Evolutionary conservation across 2,329 filamentous ascomycete species (phyloP), one percentile per base, ranked within the genome.

Genomic region (Aspergillus costaricaensis): DNA sequence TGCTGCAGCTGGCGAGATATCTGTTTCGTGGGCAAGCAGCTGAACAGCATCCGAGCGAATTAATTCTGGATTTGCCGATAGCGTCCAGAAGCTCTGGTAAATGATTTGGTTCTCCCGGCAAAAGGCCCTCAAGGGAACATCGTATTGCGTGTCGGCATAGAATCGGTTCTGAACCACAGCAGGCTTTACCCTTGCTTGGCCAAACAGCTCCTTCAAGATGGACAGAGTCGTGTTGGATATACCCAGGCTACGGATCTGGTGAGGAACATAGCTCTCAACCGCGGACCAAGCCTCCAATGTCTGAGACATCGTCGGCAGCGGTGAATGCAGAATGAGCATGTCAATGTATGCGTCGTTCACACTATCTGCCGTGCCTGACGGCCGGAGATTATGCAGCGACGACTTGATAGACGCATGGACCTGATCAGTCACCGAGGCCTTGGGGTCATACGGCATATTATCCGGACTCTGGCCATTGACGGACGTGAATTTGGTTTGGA

Each of bases 401-500:
- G 85, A 87, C 47, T 81, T 79, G 41, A 95, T 79, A 0, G 90
- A 92, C 41, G 85, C 79, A 65, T 83, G 82, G 17, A 93, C 84
- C 74, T 93, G 88, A 17, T 88, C 81, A 14, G 80, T 79, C 25
- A 92, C 75, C 1, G 86, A 80, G 10, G 82, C 80, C 1, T 79
- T 71, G 1, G 84, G 74, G 67, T 88, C 80, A 73, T 91, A 91
- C 0, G 89, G 89, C 76, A 87, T 80, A 52, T 85, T 81, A 43
- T 76, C 74, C 1, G 78, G 78, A 68, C 88, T 85, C 72, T 93
- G 90, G 23, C 85, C 87, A 15, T 76, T 75, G 4, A 86, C 74
- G 0, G 88, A 82, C 1, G 89, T 91, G 78, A 89, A 95, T 74
- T 94, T 95, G n/a, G 91, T 93, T 82, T 96, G 91, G 48, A 93